Percentiles rank a stretch among this genome's conserved stretches.
Evolutionary conservation across 2,329 filamentous ascomycete species (phyloP).

Genomic region (Tolypocladium inflatum): DNA sequence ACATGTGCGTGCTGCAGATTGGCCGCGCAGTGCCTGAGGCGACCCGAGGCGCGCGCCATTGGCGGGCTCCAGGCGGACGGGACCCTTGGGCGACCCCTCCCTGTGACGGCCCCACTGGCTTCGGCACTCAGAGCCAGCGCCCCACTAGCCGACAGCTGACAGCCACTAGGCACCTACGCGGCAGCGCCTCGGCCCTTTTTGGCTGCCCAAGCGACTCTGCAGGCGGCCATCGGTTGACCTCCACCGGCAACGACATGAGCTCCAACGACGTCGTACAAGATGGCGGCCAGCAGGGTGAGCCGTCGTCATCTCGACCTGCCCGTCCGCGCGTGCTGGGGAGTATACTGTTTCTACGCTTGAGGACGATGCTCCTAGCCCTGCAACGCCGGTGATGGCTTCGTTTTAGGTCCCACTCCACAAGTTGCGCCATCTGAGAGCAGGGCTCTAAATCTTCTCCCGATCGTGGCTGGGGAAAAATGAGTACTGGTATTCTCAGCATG

Average conservation of each 20-base stretch:
- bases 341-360: neutral
- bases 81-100: neutral
- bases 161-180: too few species aligned
- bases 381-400: neutral
- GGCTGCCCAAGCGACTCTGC: neutral
- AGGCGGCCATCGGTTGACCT: neutral
- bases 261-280: neutral
- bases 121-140: neutral
- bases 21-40: neutral
- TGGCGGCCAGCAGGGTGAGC: neutral
- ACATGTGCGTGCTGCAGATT: neutral
- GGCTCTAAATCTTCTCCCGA: too few species aligned
- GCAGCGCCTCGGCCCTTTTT: too few species aligned
- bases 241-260: neutral
- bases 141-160: neutral
- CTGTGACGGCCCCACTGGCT: neutral
- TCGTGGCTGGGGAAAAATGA: too few species aligned
- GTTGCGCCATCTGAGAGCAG: too few species aligned
- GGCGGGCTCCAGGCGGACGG: neutral
- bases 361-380: neutral
- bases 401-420: too few species aligned
- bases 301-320: neutral
- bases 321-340: neutral
- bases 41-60: neutral
- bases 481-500: too few species aligned